These are phyloP conservation scores for Phanerochaete sordida DNA, from an alignment of 768 basidiomycete genomes.

Conservation along the genomic window DNA sequence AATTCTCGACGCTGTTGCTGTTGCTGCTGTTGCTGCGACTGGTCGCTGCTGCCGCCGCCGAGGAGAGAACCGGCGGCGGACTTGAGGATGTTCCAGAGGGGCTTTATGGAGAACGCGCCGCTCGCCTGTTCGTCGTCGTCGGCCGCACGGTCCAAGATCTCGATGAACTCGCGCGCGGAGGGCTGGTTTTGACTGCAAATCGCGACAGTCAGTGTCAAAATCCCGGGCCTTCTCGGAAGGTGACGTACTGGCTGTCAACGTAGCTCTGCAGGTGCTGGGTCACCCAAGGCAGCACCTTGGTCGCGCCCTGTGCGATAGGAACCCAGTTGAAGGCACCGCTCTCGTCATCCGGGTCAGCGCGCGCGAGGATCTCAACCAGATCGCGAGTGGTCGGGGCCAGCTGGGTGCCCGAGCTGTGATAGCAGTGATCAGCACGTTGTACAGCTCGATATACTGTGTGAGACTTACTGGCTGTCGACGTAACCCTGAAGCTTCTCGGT, in stretches of 20 bases:
- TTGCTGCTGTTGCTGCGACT: background rate
- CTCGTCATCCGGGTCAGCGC: background rate
- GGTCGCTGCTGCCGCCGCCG: background rate
- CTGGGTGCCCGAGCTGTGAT: background rate
- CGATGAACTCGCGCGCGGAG: too few relatives aligned
- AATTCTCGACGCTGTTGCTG: conserved; percentile 3
- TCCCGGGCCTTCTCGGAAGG: too few relatives aligned
- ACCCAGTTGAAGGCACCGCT: background rate
- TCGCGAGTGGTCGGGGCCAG: background rate
- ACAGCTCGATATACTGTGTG: background rate
- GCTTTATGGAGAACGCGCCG: too few relatives aligned
- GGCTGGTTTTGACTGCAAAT: background rate
- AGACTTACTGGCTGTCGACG: background rate
- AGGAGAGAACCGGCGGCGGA: too few relatives aligned
- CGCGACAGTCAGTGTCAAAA: background rate
- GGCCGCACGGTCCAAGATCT: too few relatives aligned
- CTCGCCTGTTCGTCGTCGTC: too few relatives aligned
- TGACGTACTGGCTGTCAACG: too few relatives aligned
- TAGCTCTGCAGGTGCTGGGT: background rate
- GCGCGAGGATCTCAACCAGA: background rate
- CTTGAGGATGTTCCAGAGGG: too few relatives aligned
- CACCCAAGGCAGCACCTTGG: background rate
- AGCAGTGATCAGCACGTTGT: background rate
- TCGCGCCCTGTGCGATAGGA: background rate
- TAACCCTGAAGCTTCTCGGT: background rate